A percentile compares a stretch with the other conserved stretches of the same genome.
phyloP scores from a whole-genome alignment of 306 rosid genomes.

The Vigna mungo region DNA sequence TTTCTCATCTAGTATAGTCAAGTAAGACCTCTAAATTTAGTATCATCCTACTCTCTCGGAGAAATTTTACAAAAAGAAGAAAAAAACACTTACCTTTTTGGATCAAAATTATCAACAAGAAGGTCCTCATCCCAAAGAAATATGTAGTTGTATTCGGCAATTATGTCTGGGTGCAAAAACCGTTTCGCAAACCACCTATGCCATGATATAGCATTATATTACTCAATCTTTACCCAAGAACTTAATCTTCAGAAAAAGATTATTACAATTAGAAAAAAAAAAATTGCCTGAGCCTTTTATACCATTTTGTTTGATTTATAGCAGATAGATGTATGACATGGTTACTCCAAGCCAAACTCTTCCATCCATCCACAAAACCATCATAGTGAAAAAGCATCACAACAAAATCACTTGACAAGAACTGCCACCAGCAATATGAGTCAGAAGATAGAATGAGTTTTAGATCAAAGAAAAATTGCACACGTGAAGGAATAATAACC shows the following conservation, averaged over 20 bases:
- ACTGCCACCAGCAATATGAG: constrained; percentile 46
- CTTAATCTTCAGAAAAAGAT: constrained; percentile 13
- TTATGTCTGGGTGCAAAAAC: constrained; percentile 93
- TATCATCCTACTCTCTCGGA: constrained; percentile 21
- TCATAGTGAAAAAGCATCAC: constrained; percentile 71
- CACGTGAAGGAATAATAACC: constrained; percentile 54
- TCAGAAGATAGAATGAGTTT: constrained; percentile 32
- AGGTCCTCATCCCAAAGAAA: constrained; percentile 99
- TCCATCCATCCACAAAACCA: constrained; percentile 61
- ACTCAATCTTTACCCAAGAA: constrained; percentile 12
- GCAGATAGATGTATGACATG: constrained; percentile 62
- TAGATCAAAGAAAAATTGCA: constrained; percentile 24
- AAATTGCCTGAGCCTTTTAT: constrained; percentile 28
- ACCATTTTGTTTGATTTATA: constrained; percentile 67
- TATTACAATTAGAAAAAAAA: constrained; percentile 16
- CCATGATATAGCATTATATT: constrained; percentile 24
- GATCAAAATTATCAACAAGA: constrained; percentile 84
- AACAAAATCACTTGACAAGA: constrained; percentile 53
- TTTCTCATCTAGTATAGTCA: constrained; percentile 11
- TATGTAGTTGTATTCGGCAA: constrained; percentile 73
- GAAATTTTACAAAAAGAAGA: not conserved
- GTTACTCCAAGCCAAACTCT: constrained; percentile 55
- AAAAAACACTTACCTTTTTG: constrained; percentile 56
- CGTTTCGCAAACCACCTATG: constrained; percentile 97
- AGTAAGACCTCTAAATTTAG: constrained; percentile 23